Conservation (phyloP, 768 basidiomycete genomes). For the Termitomyces sp. region DNA sequence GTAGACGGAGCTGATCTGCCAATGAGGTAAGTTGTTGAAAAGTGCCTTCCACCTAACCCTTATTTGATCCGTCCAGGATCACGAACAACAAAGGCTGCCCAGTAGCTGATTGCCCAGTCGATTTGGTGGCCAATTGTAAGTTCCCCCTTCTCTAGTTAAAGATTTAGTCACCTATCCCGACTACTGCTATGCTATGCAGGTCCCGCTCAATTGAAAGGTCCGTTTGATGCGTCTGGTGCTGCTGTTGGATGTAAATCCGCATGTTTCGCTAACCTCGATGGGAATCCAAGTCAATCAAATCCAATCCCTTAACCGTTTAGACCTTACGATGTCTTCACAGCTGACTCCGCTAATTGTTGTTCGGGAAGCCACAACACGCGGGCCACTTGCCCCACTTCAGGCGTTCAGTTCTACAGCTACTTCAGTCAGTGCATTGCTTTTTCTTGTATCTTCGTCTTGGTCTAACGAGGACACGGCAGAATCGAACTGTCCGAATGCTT, state of each 20-base stretch:
- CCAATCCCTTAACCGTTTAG: background rate
- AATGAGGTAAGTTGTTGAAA: slow-evolving; percentile 16
- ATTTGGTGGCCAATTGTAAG: slow-evolving; percentile 45
- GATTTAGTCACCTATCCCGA: background rate
- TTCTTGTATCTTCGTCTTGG: too few species aligned
- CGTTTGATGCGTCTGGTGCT: slow-evolving; percentile 37
- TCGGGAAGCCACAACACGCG: slow-evolving; percentile 25
- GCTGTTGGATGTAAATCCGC: slow-evolving; percentile 52
- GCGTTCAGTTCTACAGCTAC: too few species aligned
- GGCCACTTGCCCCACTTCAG: slow-evolving; percentile 31
- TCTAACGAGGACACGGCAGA: too few species aligned
- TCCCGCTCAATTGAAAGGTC: slow-evolving; percentile 40
- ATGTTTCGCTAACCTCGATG: slow-evolving; percentile 31
- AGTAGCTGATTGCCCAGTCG: slow-evolving; percentile 44
- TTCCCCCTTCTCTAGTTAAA: background rate
- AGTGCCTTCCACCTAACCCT: too few species aligned
- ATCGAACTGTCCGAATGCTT: too few species aligned
- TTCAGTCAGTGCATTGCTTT: too few species aligned
- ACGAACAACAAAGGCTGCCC: slow-evolving; percentile 43
- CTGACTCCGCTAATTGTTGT: slow-evolving; percentile 32
- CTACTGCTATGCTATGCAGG: slow-evolving; percentile 16
- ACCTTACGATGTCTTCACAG: slow-evolving; percentile 5
- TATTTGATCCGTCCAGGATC: slow-evolving; percentile 21
- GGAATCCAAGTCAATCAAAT: slow-evolving; percentile 15
- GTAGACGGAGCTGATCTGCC: slow-evolving; percentile 61